Evolutionary conservation across 1,284 basidiomycete genomes (phyloP).

Genomic region (Sporisorium scitamineum): DNA sequence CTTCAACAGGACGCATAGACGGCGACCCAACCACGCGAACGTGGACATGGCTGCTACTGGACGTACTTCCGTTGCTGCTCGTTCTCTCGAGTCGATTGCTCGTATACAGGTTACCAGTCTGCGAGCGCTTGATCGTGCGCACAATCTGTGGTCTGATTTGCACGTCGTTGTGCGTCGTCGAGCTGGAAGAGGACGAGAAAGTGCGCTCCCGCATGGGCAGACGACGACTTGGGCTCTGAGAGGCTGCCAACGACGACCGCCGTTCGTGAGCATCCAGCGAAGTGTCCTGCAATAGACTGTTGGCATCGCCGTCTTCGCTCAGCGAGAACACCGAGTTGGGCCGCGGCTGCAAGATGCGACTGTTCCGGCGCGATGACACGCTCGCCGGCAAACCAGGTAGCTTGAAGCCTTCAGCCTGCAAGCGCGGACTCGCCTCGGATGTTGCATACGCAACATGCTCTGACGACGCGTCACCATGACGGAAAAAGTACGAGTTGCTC

Average conservation of each 20-base stretch:
- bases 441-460: conserved; percentile 18
- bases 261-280: conserved; percentile 21
- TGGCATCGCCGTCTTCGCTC: conserved; percentile 32
- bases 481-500: conserved; percentile 25
- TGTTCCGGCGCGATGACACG: conserved; percentile 33
- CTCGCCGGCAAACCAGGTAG: conserved; percentile 35
- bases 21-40: conserved; percentile 31
- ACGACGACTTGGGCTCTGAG: conserved; percentile 18
- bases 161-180: conserved; percentile 27
- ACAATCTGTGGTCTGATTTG: conserved; percentile 45
- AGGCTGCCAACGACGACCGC: conserved; percentile 14
- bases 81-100: conserved; percentile 24
- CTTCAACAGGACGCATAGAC: conserved; percentile 8
- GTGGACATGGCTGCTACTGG: conserved; percentile 25
- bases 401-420: conserved; percentile 33
- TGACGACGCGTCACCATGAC: conserved; percentile 19
- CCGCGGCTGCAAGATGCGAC: conserved; percentile 29
- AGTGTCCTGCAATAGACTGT: conserved; percentile 20
- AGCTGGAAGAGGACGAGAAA: conserved; percentile 24
- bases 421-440: conserved; percentile 17
- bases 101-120: conserved; percentile 7
- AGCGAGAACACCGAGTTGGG: conserved; percentile 34
- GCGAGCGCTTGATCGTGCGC: conserved; percentile 31
- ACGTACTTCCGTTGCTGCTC: conserved; percentile 26
- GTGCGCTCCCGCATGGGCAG: conserved; percentile 19